A percentile compares a stretch with the other conserved stretches of the same genome.
Evolutionary conservation across 768 basidiomycete species (phyloP).

Genomic region (Leccinellum luteum): DNA sequence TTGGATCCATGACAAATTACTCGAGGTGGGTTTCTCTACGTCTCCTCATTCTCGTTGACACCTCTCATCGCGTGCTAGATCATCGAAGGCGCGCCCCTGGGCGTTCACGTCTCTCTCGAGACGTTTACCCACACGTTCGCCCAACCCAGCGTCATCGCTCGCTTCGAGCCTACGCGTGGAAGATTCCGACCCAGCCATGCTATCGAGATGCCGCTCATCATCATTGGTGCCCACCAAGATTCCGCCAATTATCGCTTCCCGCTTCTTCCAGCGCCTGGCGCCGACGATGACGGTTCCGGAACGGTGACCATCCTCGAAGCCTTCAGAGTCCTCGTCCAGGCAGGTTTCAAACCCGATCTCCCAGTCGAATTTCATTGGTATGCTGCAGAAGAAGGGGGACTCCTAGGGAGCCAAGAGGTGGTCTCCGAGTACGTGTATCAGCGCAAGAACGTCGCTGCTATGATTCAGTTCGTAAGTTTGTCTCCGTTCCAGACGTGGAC

Average conservation of each 20-base stretch:
- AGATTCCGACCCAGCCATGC: constrained; percentile 2
- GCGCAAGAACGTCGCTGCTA: constrained; percentile 46
- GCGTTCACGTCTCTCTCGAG: constrained; percentile 17
- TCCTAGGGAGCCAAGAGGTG: constrained; percentile 42
- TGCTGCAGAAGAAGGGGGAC: constrained; percentile 58
- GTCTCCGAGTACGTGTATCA: constrained; percentile 47
- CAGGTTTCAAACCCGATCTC: constrained; percentile 64
- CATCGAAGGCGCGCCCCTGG: constrained; percentile 8
- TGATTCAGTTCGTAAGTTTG: constrained; percentile 46
- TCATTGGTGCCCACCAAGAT: constrained; percentile 45
- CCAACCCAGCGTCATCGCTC: constrained; percentile 24
- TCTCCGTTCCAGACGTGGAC: not conserved
- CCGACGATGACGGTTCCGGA: constrained; percentile 58
- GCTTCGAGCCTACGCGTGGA: constrained; percentile 21
- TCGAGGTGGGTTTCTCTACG: not conserved
- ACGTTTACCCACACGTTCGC: constrained; percentile 24
- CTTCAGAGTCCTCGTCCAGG: constrained; percentile 65
- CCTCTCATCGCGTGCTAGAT: constrained; percentile 5
- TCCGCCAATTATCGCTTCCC: constrained; percentile 41
- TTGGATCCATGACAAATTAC: constrained; percentile 35
- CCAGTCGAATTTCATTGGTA: constrained; percentile 85
- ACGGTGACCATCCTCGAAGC: constrained; percentile 76
- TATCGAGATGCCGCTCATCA: constrained; percentile 29
- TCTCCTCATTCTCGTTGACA: not conserved
- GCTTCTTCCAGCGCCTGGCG: constrained; percentile 45